phyloP scores from a whole-genome alignment of 2,329 filamentous ascomycete genomes.

The Botrytis fabae region DNA sequence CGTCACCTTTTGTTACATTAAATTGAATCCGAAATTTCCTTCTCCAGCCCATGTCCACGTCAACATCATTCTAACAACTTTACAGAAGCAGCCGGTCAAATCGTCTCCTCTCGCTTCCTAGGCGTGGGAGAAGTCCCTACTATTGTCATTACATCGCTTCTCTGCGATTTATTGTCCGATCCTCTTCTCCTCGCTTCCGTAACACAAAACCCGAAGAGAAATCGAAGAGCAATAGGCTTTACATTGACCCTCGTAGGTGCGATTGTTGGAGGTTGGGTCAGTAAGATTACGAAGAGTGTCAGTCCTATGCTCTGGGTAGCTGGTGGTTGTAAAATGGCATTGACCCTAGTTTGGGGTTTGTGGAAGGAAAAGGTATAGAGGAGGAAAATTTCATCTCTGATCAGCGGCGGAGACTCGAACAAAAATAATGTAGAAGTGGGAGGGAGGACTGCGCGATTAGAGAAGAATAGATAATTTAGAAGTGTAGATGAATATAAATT shows the following conservation, averaged over 20 bases:
- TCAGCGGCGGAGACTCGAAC: not conserved
- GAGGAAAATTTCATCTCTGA: not conserved
- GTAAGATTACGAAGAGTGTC: slow-evolving; percentile 50
- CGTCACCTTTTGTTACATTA: not conserved
- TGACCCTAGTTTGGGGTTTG: slow-evolving; percentile 54
- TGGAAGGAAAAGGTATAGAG: slow-evolving; percentile 6
- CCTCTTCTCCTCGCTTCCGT: slow-evolving; percentile 44
- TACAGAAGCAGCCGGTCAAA: slow-evolving; percentile 69
- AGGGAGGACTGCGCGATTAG: not conserved
- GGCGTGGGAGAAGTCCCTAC: slow-evolving; percentile 68
- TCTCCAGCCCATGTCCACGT: not conserved
- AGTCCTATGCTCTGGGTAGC: slow-evolving; percentile 43
- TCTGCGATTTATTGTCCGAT: slow-evolving; percentile 75
- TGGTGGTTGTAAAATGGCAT: slow-evolving; percentile 50
- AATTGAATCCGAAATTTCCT: not conserved
- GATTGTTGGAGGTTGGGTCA: slow-evolving; percentile 49
- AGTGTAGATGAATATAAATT: slow-evolving; percentile 7
- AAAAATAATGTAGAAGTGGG: not conserved
- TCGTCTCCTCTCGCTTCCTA: slow-evolving; percentile 68
- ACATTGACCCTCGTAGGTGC: slow-evolving; percentile 51
- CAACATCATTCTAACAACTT: slow-evolving; percentile 9
- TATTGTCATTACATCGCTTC: slow-evolving; percentile 75
- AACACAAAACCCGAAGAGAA: slow-evolving; percentile 49
- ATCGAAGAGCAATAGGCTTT: slow-evolving; percentile 51
- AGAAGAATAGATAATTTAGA: not conserved